phyloP scores from a whole-genome alignment of 2,329 filamentous ascomycete genomes.

The Venturia oleaginea region DNA sequence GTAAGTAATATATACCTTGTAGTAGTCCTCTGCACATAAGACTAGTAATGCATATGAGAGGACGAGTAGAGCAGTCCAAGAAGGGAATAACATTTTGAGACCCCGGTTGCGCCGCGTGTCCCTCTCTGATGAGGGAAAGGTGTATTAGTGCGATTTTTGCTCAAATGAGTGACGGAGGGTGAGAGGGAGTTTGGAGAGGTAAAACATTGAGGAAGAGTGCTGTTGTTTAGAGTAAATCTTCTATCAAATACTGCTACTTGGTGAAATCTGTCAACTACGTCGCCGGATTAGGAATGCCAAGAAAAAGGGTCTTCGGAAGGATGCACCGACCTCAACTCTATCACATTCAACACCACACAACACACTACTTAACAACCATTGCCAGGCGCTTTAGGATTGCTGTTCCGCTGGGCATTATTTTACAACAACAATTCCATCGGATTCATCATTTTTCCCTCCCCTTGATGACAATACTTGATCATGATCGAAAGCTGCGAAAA shows the following conservation, averaged over 20 bases:
- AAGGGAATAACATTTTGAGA: constrained; percentile 3
- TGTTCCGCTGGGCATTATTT: no score
- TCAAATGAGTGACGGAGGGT: background rate
- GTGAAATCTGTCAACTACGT: background rate
- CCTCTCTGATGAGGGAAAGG: background rate
- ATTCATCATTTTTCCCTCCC: no score
- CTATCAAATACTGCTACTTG: background rate
- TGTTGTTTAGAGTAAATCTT: background rate
- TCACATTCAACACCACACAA: no score
- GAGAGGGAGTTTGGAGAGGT: background rate
- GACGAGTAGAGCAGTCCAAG: constrained; percentile 3
- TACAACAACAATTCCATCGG: no score
- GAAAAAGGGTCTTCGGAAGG: background rate
- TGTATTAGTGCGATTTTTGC: background rate
- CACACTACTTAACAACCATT: no score
- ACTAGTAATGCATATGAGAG: constrained; percentile 30
- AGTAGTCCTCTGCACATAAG: constrained; percentile 58
- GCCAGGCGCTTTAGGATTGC: no score
- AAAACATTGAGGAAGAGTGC: background rate
- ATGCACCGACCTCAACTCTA: background rate
- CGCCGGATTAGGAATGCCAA: background rate
- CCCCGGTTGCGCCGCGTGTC: background rate
- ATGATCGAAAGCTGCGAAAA: no score
- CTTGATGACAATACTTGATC: no score
- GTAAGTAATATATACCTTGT: constrained; percentile 49